These are phyloP conservation scores for Nakataea oryzae DNA, from an alignment of 2,329 filamentous ascomycete genomes.

Conservation along the genomic window DNA sequence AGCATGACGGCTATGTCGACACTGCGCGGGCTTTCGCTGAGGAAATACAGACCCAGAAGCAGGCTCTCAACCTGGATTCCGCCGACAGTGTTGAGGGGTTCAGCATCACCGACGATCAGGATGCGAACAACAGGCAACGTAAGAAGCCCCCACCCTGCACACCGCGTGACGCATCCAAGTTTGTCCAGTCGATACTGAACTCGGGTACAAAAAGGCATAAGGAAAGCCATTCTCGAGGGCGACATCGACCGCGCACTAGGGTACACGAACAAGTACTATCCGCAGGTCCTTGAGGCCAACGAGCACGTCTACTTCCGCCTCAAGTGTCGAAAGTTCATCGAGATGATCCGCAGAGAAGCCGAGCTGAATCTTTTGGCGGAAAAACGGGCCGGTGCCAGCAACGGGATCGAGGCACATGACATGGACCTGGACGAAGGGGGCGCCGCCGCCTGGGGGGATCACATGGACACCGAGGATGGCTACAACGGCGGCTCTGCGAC, in stretches of 20 bases:
- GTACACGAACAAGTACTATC: slow-evolving; percentile 68
- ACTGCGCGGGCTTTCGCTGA: slow-evolving; percentile 80
- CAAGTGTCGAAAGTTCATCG: slow-evolving; percentile 84
- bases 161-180: no score
- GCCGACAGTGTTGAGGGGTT: slow-evolving; percentile 43
- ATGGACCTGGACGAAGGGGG: slow-evolving; percentile 42
- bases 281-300: slow-evolving; percentile 68
- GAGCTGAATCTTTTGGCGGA: slow-evolving; percentile 47
- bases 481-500: slow-evolving; percentile 14
- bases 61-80: slow-evolving; percentile 53
- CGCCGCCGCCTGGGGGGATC: slow-evolving; percentile 23
- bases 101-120: slow-evolving; percentile 68
- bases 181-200: no score
- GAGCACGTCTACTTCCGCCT: slow-evolving; percentile 81
- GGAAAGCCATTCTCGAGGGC: slow-evolving; percentile 77
- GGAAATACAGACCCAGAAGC: slow-evolving; percentile 66
- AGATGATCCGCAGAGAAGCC: slow-evolving; percentile 74
- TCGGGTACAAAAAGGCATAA: slow-evolving; percentile 65
- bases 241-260: slow-evolving; percentile 88
- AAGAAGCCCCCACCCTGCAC: slow-evolving; percentile 23
- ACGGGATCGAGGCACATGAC: slow-evolving; percentile 22
- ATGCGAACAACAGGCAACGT: slow-evolving; percentile 83
- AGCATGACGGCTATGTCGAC: slow-evolving; percentile 92
- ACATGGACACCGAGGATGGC: slow-evolving; percentile 40
- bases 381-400: slow-evolving; percentile 13